A percentile compares a stretch with the other conserved stretches of the same genome.
phyloP scores from a whole-genome alignment of 768 basidiomycete species.

The Rhizopogon sp. region DNA sequence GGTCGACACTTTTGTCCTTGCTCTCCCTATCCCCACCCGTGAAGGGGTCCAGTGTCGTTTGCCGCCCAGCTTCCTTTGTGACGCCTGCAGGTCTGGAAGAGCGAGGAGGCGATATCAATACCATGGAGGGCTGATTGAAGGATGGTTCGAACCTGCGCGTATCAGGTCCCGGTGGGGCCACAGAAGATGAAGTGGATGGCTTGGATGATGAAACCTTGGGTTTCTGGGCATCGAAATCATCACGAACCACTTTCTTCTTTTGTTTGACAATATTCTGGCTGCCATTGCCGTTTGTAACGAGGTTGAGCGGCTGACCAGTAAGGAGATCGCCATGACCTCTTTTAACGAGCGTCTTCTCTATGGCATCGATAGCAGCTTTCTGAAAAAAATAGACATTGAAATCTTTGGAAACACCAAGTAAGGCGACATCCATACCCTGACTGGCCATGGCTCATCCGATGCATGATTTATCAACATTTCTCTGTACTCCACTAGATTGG shows the following conservation, averaged over 20 bases:
- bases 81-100: not conserved
- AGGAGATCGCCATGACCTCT: constrained; percentile 56
- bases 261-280: not conserved
- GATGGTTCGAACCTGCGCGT: not conserved
- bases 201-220: constrained; percentile 1
- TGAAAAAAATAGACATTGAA: constrained; percentile 20
- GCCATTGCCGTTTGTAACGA: constrained; percentile 33
- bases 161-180: not conserved
- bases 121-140: not conserved
- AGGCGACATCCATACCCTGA: constrained; percentile 41
- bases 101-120: not conserved
- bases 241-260: not conserved
- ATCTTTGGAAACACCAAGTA: constrained; percentile 6
- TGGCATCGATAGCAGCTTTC: constrained; percentile 62
- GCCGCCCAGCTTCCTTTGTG: not conserved
- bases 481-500: constrained; percentile 66
- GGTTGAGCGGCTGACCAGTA: constrained; percentile 58
- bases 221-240: not conserved
- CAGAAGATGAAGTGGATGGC: not conserved
- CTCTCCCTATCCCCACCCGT: not conserved
- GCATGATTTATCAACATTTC: constrained; percentile 58
- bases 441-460: constrained; percentile 63
- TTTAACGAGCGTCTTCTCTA: constrained; percentile 56
- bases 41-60: not conserved
- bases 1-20: not conserved